Conservation (phyloP, 73 alveolate species). For the Tetrahymena borealis region DNA sequence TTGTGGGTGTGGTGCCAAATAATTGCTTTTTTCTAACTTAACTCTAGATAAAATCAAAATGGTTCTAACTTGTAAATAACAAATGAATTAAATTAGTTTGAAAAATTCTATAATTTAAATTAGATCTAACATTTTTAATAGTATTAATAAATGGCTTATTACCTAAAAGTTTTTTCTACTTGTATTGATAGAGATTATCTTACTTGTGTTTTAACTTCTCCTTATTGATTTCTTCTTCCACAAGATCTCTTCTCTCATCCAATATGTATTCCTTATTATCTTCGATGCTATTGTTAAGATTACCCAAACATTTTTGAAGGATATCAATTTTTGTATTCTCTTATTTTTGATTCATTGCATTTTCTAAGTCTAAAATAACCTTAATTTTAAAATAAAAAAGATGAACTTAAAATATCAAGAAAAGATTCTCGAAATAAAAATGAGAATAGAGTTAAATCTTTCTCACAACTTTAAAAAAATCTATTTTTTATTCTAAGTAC, state of each 20-base stretch:
- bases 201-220: constrained; percentile 65
- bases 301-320: constrained; percentile 30
- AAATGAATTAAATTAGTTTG: too few species aligned
- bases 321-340: constrained; percentile 68
- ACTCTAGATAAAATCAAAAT: too few species aligned
- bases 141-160: background rate
- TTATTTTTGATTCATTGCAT: constrained; percentile 76
- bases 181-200: constrained; percentile 70
- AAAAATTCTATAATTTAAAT: too few species aligned
- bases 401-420: background rate
- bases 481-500: too few species aligned
- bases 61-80: too few species aligned
- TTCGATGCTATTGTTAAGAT: constrained; percentile 7
- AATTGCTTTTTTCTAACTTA: too few species aligned
- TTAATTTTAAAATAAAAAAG: background rate
- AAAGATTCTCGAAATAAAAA: background rate
- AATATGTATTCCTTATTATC: constrained; percentile 47
- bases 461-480: too few species aligned
- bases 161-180: constrained; percentile 50
- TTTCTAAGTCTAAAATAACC: constrained; percentile 76
- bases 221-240: constrained; percentile 85
- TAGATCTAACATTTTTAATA: too few species aligned
- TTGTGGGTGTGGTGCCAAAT: too few species aligned
- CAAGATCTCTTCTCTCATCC: constrained; percentile 69
- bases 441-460: too few species aligned